Base-by-base conservation (phyloP, 306 rosid species). In the Myrica gale region DNA sequence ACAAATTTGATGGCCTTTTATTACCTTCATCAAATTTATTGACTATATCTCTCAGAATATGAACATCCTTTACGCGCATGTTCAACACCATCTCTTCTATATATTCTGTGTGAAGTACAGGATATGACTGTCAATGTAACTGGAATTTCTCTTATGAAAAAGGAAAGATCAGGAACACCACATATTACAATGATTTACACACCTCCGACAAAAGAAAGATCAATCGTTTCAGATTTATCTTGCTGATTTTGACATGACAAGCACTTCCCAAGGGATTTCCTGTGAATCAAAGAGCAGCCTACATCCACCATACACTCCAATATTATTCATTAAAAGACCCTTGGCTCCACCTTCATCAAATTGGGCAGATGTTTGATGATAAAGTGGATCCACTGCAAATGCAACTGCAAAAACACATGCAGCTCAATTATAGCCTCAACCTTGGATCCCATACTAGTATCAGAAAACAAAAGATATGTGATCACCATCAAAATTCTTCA, bases 311-410 rank as follows among this genome's bases (percentile, higher is more conserved):
- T 87, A 95, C 12, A 95, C 88, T 58, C 99, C 91, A 12, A 95
- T 97, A 86, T 95, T 95, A 76, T 89, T 95, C 97, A 95, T 85
- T 71, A 92, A 82, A 70, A 92, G 93, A 82, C 97, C 99, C 89
- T 84, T 89, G 63, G 99, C 99, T 80, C 99, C 99, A 45, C 99
- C 99, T 90, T 95, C 99, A 53, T 95, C 97, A 72, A 95, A 95
- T 82, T 92, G 93, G 71, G 97, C 96, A 10, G 99, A 88, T 50
- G 99, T 92, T 82, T 95, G 96, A 80, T 91, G 96, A 83, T 92
- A 95, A 67, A 95, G 97, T 13, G 97, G 99, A 81, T 95, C 99
- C 84, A 95, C 96, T 1, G 93, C 85, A 82, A 95, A 95, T 75
- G 99, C 97, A 83, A 92, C 97, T 95, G 93, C 74, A 85, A 88